Base-by-base conservation (phyloP, 345 rosid genomes). In the Kernera saxatilis region DNA sequence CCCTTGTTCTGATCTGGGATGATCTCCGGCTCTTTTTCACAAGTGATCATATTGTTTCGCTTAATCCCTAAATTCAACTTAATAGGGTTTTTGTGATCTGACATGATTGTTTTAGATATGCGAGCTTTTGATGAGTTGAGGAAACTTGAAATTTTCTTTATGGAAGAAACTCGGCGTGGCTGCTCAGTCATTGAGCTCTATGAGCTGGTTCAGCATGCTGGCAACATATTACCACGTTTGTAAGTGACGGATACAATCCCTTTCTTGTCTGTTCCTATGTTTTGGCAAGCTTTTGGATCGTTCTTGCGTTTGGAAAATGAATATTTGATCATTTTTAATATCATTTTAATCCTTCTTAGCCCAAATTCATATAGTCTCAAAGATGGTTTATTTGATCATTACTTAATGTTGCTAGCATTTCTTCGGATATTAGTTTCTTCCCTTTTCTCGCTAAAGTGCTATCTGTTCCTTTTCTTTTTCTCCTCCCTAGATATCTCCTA, bases 191-290 rank as follows among this genome's bases (percentile, higher is more conserved):
- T 94, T 62, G 99, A 94, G 80, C 87, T 94, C 52, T 94, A 94
- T 64, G 97, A 94, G 81, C 92, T 91, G 4, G 99, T 94, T 63
- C 99, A 94, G 81, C 96, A 94, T 64, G 98, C 99, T 30, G 99
- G 99, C 54, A 94, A 94, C 87, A 87, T 92, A 76, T 78, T 94
- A 79, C 99, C 99, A 43, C 87, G 98, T 79, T 72, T 87, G 99
- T 94, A 73, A 85, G 99, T 79, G 44, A 33, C 30, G 0, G 2
- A 64, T 41, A 57, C 72, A 66, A 19, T 43, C 64, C 46, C 10
- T 36, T 30, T 53, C 53, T 36, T 55, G 17, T 51, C 12, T 40
- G 13, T 30, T 48, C 11, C 58, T 46, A 33, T 36, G 25, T 45
- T 17, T 57, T 12, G 43, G 15, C 13, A 58, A 48, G 54, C 2